phyloP scores from a whole-genome alignment of 179 eudicot species.

The Spergularia azorica region DNA sequence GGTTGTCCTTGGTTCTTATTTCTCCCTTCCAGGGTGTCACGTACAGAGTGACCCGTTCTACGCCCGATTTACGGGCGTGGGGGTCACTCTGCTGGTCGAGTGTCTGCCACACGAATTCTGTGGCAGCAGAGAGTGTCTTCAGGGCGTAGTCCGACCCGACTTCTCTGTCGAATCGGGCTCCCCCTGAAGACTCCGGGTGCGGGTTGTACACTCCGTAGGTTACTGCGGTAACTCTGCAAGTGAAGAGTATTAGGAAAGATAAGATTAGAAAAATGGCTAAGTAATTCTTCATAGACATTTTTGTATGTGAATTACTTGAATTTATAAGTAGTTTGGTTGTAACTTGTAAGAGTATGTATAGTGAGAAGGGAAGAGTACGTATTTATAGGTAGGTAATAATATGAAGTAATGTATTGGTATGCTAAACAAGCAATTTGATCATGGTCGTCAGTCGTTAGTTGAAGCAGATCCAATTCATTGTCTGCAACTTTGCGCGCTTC shows the following conservation, averaged over 20 bases:
- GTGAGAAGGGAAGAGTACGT: no score
- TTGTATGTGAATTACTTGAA: neutral
- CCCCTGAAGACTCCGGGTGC: slow-evolving; percentile 44
- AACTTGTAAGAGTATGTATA: neutral
- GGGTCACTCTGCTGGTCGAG: slow-evolving; percentile 37
- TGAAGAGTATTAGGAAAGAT: neutral
- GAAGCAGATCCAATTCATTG: no score
- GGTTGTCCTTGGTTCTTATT: slow-evolving; percentile 24
- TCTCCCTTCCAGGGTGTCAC: slow-evolving; percentile 38
- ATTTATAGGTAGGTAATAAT: no score
- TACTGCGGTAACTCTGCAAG: slow-evolving; percentile 9
- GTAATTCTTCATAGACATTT: slow-evolving; percentile 6
- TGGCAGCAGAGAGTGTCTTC: slow-evolving; percentile 35
- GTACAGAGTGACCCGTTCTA: slow-evolving; percentile 26
- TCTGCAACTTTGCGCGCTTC: no score
- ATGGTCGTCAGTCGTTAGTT: no score
- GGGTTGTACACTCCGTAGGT: slow-evolving; percentile 19
- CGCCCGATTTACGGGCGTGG: slow-evolving; percentile 37
- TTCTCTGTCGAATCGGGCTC: slow-evolving; percentile 39
- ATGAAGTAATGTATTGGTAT: no score
- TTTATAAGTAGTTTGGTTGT: neutral
- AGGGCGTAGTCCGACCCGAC: slow-evolving; percentile 44
- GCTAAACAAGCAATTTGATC: no score
- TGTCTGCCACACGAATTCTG: slow-evolving; percentile 52
- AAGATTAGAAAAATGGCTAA: neutral